phyloP scores from a whole-genome alignment of 306 rosid genomes.

The Arachis stenosperma region DNA sequence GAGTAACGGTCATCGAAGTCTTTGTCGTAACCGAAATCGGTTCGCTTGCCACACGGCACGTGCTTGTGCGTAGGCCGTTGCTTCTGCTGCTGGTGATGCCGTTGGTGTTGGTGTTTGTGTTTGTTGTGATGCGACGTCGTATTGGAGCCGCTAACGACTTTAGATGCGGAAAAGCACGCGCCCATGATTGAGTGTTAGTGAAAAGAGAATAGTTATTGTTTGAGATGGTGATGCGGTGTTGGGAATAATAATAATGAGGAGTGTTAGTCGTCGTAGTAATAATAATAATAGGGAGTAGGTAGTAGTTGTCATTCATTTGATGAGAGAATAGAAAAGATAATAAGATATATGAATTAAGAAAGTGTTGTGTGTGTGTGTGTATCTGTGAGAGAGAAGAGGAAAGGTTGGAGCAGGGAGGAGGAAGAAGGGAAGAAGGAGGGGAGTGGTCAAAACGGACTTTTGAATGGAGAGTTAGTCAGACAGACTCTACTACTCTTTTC shows the following conservation, averaged over 20 bases:
- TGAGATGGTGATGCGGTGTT: not conserved
- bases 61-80: constrained; percentile 14
- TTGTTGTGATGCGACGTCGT: constrained; percentile 24
- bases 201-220: not conserved
- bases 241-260: not conserved
- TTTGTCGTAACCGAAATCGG: constrained; percentile 78
- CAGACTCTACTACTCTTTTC: no score
- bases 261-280: not conserved
- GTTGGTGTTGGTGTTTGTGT: not conserved
- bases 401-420: not conserved
- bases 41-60: constrained; percentile 69
- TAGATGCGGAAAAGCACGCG: constrained; percentile 46
- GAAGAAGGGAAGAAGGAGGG: constrained; percentile 3
- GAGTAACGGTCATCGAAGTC: constrained; percentile 58
- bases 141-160: constrained; percentile 44
- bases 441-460: not conserved
- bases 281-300: not conserved
- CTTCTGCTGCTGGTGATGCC: not conserved
- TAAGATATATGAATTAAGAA: not conserved
- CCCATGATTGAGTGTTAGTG: constrained; percentile 41
- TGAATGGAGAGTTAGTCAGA: not conserved
- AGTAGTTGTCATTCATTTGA: not conserved
- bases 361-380: not conserved
- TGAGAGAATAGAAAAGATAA: not conserved
- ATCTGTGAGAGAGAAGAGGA: not conserved